Base-by-base conservation (phyloP, 164 flowering plant species). In the Vitis rupestris region DNA sequence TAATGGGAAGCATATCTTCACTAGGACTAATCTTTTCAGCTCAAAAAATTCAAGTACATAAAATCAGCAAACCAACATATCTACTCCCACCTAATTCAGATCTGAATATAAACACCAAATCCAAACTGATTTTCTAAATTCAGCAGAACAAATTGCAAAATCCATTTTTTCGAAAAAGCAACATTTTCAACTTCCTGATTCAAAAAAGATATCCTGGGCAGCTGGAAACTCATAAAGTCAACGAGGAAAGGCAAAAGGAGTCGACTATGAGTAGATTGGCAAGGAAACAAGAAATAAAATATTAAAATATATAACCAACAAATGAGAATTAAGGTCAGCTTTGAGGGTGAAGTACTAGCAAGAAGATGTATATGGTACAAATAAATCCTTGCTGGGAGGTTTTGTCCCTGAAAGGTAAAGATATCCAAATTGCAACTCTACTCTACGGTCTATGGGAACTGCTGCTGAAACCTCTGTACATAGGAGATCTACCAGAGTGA, bases 281-380 rank as follows among this genome's bases (percentile, higher is more conserved):
- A 12, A 29, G 48, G 63, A 10, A n/a, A 52, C 50, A 3, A 50
- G n/a, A 29, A 60, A 27, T 1, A 23, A 30, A 69, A 23, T 23
- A 2, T 23, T 23, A 15, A 69, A 37, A 63, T 15, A 15, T 10
- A 12, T 16, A 70, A 70, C 37, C 31, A 59, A 73, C 15, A 44
- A 30, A 12, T 54, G 4, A 12, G 12, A 51, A 2, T 67, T 59
- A 50, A 5, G 54, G 67, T 37, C 67, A 61, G 59, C 44, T 61
- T 52, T 49, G 65, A 17, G 9, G 37, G 37, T 31, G 53, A 55
- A 60, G 17, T 37, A 47, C 72, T 56, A 51, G 10, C 19, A 50
- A 49, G 8, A 49, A 49, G 8, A 59, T 29, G 55, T 59, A 59
- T 75, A 75, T 70, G 59, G 59, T 75, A 75, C 78, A 75, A 75